Base-by-base conservation (phyloP, 2,329 filamentous ascomycete species). In the Akanthomyces muscarius region DNA sequence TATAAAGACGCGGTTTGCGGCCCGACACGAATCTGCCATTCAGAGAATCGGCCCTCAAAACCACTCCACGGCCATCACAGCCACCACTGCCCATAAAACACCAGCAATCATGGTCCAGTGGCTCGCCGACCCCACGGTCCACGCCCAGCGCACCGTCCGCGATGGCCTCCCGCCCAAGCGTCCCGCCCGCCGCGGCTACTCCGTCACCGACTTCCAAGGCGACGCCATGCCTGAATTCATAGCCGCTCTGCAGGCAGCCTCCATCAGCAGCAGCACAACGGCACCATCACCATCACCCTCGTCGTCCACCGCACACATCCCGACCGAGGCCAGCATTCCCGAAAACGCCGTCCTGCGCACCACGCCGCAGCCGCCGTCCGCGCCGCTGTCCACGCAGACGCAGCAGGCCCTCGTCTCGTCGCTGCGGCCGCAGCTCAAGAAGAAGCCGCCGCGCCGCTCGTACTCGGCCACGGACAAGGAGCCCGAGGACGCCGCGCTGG, bases 401-500 rank as follows among this genome's bases (percentile, higher is more conserved):
- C 61, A 55, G 52, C 52, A 47, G 71, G 76, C 30, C 77, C 73
- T 14, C 67, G 69, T 73, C 18, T 59, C 38, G 18, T 33, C 58
- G 38, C 50, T 38, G 25, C 58, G 50, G 28, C 58, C 42, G 6
- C 38, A 5, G 48, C 28, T 58, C 25, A 76, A 75, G 60, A 70
- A 83, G 38, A 77, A 78, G 11, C 74, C 78, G 18, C 83, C 83
- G 13, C 81, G 80, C 28, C 79, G 84, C 33, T 86, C 84, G 13
- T 84, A 86, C 71, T 86, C 84, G 10, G 81, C 85, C n/a, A 86
- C 81, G 70, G 83, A 86, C 72, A 81, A 83, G 62, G 83, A 85
- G 70, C 84, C 84, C 0, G 69, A 80, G n/a, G 77, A 63, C 18
- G 41, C 50, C 59, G 52, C 69, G 18, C 71, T 73, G 10, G 50